These are phyloP conservation scores for Aspergillus neoniger DNA, from an alignment of 2,329 filamentous ascomycete species.

Conservation along the genomic window DNA sequence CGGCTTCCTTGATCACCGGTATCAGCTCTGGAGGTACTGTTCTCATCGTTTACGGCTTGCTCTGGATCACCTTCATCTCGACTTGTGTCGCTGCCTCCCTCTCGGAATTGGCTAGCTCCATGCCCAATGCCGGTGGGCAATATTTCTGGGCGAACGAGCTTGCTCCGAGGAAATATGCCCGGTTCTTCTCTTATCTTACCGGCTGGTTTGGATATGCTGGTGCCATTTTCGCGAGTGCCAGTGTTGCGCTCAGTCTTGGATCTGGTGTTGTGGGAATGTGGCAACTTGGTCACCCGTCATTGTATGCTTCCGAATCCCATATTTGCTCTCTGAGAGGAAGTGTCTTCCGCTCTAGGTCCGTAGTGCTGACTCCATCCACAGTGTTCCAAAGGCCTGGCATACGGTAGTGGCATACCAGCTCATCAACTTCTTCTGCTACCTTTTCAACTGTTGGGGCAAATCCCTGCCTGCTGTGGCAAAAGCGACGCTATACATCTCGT, in stretches of 20 bases:
- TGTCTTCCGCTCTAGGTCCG: conserved; percentile 2
- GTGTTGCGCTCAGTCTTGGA: conserved; percentile 53
- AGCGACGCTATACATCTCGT: conserved; percentile 48
- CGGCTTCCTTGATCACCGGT: conserved; percentile 51
- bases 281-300: conserved; percentile 54
- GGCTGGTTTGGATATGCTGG: conserved; percentile 59
- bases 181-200: conserved; percentile 50
- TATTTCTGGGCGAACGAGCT: conserved; percentile 56
- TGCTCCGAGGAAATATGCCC: conserved; percentile 49
- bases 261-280: conserved; percentile 54
- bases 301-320: conserved; percentile 42
- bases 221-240: conserved; percentile 56
- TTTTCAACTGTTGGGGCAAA: conserved; percentile 51
- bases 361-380: conserved; percentile 22
- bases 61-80: conserved; percentile 49
- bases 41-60: conserved; percentile 53
- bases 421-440: conserved; percentile 51
- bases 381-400: conserved; percentile 38
- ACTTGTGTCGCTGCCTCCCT: conserved; percentile 50
- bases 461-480: conserved; percentile 44
- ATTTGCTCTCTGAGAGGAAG: neutral
- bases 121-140: conserved; percentile 55
- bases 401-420: conserved; percentile 50
- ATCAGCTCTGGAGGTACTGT: conserved; percentile 54
- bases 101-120: conserved; percentile 51